Base-by-base conservation (phyloP, 2,329 filamentous ascomycete genomes). In the Beauveria australis region DNA sequence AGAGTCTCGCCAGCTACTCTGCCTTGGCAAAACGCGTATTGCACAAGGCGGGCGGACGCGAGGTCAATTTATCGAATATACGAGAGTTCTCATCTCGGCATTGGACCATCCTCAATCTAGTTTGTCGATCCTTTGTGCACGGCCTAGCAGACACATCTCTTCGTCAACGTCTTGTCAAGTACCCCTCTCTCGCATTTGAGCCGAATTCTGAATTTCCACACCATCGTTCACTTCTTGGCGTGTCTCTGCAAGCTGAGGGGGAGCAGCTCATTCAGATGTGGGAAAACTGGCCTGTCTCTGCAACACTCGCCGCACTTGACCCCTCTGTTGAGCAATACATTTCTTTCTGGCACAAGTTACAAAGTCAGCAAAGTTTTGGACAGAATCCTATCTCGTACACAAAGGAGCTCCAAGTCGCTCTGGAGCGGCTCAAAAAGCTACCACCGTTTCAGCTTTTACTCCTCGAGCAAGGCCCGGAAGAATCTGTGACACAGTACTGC, bases 231-330 rank as follows among this genome's bases (percentile, higher is more conserved):
- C 76, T 87, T 1, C 71, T 75, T n/a, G 81, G 82, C 0, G 76
- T 84, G 2, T 78, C 74, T 62, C 77, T 73, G 16, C 81, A 86
- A 64, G 70, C 78, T 2, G 84, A 87, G 65, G 84, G 84, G 8
- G 84, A 87, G 66, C 72, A 73, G 22, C 68, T 85, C 24, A 72
- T 80, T 1, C 75, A 80, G 67, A 66, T 74, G 3, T 83, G 76
- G 76, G 76, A 79, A 22, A 67, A 63, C 33, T 62, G 60, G 56
- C n/a, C 44, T 5, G 6, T 56, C 10, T 48, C 66, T 66, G 18
- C 60, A 52, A 40, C 64, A 5, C 37, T 66, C 18, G 62, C 60
- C 18, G 53, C 62, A 28, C 61, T 62, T 14, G 63, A 69, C 5
- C 52, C 63, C 5, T 63, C 77, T 7, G 72, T 72, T 8, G 68